Base-by-base conservation (phyloP, 2,329 filamentous ascomycete genomes). In the Ophiostoma sp. region DNA sequence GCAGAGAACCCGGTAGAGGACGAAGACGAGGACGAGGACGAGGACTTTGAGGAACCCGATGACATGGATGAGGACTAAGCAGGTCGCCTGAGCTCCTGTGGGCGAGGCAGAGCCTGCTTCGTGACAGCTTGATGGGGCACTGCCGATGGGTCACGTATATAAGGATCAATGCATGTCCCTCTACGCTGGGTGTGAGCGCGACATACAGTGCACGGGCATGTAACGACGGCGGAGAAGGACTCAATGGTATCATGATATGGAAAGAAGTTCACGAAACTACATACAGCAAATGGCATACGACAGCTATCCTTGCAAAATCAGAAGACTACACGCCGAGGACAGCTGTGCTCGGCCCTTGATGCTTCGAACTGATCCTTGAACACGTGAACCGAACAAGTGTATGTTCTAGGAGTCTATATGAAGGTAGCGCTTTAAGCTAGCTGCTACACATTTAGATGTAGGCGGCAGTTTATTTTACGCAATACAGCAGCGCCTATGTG, bases 1-100 rank as follows among this genome's bases (percentile, higher is more conserved):
- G 84, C 90, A 79, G 88, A 96, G 79, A 85, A 90, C 74, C 87
- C 86, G 64, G 86, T 83, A 72, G 86, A 93, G 5, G 90, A 92
- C 14, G 89, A 94, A 42, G 92, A 93, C 62, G 90, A 95, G 0
- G 92, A 93, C 62, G 90, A 95, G 0, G 89, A 87, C 63, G 87
- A 86, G 73, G 81, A 88, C 85, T 77, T 83, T 45, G 84, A 84
- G 67, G 83, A 84, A 74, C 89, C 89, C 76, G 81, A 87, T 84
- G 86, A 88, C 79, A 92, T 92, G 89, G 84, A 89, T 75, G 86
- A 89, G 76, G 79, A 80, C 73, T 80, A 78, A 72, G 38, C 60
- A 40, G 14, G 60, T 58, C 52, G 36, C 47, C 55, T 12, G 27
- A 36, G 40, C 55, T 38, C 14, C 27, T 5, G 27, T 27, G 27